Evolutionary conservation across 1,284 basidiomycete species (phyloP).

Genomic region (Rhodotorula sp.): DNA sequence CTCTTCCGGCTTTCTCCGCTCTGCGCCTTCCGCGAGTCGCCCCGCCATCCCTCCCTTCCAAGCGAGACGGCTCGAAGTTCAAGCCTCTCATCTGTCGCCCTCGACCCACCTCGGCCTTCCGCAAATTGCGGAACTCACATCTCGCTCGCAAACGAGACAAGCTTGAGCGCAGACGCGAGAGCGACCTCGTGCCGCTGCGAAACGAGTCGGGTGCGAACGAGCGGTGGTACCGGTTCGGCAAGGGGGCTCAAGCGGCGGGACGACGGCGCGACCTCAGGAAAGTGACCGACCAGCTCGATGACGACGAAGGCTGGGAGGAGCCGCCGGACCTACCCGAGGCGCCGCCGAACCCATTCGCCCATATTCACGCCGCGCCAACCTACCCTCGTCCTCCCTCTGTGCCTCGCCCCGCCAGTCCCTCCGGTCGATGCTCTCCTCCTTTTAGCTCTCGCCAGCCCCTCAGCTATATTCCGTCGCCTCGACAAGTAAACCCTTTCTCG

Average conservation of each 20-base stretch:
- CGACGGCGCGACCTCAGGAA: not conserved
- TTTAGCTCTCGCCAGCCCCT: not conserved
- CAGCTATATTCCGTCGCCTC: not conserved
- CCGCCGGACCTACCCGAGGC: not conserved
- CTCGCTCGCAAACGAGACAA: not conserved
- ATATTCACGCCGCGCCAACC: not conserved
- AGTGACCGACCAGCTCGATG: not conserved
- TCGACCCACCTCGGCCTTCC: not conserved
- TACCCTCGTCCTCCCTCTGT: not conserved
- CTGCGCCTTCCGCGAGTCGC: not conserved
- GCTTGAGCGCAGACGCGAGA: not conserved
- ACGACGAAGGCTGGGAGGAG: not conserved
- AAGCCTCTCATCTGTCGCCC: not conserved
- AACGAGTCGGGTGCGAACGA: not conserved
- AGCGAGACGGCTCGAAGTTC: not conserved
- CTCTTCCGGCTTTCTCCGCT: too few relatives aligned
- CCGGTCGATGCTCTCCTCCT: not conserved
- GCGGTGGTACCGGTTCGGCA: not conserved
- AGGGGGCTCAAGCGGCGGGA: not conserved
- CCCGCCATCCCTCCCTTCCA: not conserved
- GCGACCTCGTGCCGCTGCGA: not conserved
- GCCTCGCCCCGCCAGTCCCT: too few relatives aligned
- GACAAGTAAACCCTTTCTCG: constrained; percentile 7
- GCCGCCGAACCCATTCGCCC: too few relatives aligned
- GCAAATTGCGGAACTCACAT: not conserved